Evolutionary conservation across 75 land plant genomes (phyloP).

Genomic region (Ceratopteris richardii): DNA sequence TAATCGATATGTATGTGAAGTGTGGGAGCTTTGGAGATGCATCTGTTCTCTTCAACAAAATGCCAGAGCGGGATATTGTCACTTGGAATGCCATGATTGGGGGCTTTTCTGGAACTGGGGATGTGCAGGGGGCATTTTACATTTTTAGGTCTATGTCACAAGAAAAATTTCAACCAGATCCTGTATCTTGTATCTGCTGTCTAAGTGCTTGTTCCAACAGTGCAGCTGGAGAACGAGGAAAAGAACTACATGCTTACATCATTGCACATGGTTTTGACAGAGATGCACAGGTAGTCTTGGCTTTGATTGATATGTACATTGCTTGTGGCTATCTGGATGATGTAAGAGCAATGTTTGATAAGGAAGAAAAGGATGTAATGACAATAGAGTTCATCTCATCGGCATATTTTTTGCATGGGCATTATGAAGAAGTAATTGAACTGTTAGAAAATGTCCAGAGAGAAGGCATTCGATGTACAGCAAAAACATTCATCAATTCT

Average conservation of each 20-base stretch:
- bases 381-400: constrained; percentile 11
- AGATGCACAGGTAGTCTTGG: constrained; percentile 24
- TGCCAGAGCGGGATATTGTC: constrained; percentile 28
- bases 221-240: constrained; percentile 35
- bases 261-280: constrained; percentile 36
- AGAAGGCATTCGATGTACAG: constrained; percentile 19
- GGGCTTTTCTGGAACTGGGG: constrained; percentile 40
- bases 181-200: constrained; percentile 40
- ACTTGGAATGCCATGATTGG: constrained; percentile 56
- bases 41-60: constrained; percentile 25
- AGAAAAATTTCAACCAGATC: constrained; percentile 23
- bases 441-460: constrained; percentile 30
- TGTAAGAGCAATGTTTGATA: constrained; percentile 19
- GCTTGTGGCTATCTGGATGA: constrained; percentile 18
- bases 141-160: constrained; percentile 30
- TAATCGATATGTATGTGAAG: constrained; percentile 60
- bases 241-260: constrained; percentile 42
- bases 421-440: constrained; percentile 19
- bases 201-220: constrained; percentile 39
- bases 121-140: constrained; percentile 18
- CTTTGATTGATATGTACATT: constrained; percentile 34
- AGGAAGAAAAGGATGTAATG: not conserved
- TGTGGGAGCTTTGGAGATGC: constrained; percentile 48
- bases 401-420: constrained; percentile 27
- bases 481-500: constrained; percentile 24